phyloP scores from a whole-genome alignment of 441 rosid genomes.

The Eruca vesicaria region DNA sequence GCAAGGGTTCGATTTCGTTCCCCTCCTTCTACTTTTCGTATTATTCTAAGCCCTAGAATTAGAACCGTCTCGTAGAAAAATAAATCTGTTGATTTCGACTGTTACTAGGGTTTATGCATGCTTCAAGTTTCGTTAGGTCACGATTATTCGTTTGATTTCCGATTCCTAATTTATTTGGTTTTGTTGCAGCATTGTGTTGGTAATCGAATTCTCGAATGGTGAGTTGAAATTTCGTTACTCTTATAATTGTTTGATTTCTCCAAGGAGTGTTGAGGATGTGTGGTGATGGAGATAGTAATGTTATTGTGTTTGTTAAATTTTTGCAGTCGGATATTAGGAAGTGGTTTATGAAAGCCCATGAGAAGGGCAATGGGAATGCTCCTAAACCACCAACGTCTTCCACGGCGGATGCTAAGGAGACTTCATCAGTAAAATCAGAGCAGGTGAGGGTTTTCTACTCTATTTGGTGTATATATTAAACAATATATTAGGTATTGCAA shows the following conservation, averaged over 20 bases:
- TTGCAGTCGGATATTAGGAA: conserved; percentile 91
- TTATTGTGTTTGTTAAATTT: conserved; percentile 11
- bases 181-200: conserved; percentile 31
- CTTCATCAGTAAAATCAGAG: conserved; percentile 40
- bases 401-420: conserved; percentile 34
- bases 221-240: neutral
- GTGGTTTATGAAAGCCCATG: conserved; percentile 93
- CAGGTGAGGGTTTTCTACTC: conserved; percentile 44
- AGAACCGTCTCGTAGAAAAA: too few relatives aligned
- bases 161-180: conserved; percentile 1
- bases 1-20: conserved; percentile 20
- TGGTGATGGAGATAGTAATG: neutral
- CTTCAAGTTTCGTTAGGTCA: neutral
- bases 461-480: neutral
- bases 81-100: conserved; percentile 19
- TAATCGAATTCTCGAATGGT: conserved; percentile 28
- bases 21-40: neutral
- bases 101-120: conserved; percentile 35
- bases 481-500: neutral
- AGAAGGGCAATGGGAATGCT: conserved; percentile 53
- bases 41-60: neutral
- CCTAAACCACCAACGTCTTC: conserved; percentile 32
- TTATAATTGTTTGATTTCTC: too few relatives aligned
- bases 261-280: too few relatives aligned
- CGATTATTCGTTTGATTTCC: neutral